Evolutionary conservation across 2,329 filamentous ascomycete species (phyloP).

Genomic region (Calonectria multiphialidica): DNA sequence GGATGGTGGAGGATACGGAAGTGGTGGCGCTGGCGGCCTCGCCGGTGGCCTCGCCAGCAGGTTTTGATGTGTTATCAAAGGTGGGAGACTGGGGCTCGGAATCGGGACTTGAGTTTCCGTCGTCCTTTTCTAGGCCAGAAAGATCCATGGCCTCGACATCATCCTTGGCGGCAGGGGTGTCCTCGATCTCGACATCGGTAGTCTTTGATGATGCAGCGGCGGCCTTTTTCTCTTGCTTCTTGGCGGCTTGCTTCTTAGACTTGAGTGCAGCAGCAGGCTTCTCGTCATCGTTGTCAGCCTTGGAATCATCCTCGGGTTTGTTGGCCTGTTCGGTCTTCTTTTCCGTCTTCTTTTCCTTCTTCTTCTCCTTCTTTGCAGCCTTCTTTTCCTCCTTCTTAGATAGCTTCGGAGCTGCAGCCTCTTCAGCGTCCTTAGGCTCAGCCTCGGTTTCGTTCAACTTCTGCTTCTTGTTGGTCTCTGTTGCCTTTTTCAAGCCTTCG

Average conservation of each 20-base stretch:
- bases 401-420: constrained; percentile 59
- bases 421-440: constrained; percentile 52
- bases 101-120: constrained; percentile 63
- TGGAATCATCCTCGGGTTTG: constrained; percentile 46
- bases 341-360: constrained; percentile 54
- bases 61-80: constrained; percentile 66
- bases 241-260: constrained; percentile 40
- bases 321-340: constrained; percentile 54
- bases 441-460: constrained; percentile 48
- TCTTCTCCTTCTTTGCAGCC: constrained; percentile 60
- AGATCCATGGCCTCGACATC: constrained; percentile 43
- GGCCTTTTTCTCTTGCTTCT: constrained; percentile 43
- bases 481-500: constrained; percentile 69
- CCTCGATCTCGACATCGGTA: constrained; percentile 27
- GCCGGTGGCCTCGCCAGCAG: constrained; percentile 51
- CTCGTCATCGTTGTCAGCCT: constrained; percentile 21
- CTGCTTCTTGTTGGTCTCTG: constrained; percentile 69
- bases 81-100: constrained; percentile 64
- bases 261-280: constrained; percentile 37
- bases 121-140: constrained; percentile 50
- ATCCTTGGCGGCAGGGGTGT: constrained; percentile 22
- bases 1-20: constrained; percentile 76
- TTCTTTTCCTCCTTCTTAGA: constrained; percentile 69
- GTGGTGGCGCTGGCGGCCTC: constrained; percentile 71
- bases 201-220: constrained; percentile 31